Conservation (phyloP, 352 stramenopile genomes). For the Phytophthora tubulina region DNA sequence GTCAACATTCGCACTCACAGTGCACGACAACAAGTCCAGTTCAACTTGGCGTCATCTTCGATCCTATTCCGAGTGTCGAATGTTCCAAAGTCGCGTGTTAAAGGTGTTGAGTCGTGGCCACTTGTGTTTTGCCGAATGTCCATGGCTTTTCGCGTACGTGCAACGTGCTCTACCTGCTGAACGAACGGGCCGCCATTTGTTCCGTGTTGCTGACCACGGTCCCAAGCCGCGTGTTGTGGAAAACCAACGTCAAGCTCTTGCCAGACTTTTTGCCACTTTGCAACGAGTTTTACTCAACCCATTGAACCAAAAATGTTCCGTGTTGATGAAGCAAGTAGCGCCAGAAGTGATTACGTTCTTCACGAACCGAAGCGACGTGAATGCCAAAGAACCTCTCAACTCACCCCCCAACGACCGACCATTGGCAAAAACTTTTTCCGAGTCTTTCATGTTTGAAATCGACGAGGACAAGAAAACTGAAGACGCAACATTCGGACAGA, state of each 20-base stretch:
- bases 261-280: conserved; percentile 49
- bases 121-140: conserved; percentile 58
- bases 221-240: conserved; percentile 39
- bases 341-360: conserved; percentile 48
- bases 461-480: conserved; percentile 13
- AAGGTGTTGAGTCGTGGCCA: conserved; percentile 45
- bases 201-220: conserved; percentile 31
- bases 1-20: conserved; percentile 43
- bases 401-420: conserved; percentile 33
- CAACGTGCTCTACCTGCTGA: conserved; percentile 43
- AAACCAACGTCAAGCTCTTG: conserved; percentile 43
- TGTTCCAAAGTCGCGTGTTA: conserved; percentile 49
- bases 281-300: conserved; percentile 51
- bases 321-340: conserved; percentile 44
- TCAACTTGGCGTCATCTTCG: conserved; percentile 50
- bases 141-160: conserved; percentile 54
- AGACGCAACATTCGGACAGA: conserved; percentile 22
- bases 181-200: conserved; percentile 31
- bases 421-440: conserved; percentile 47
- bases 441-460: conserved; percentile 39
- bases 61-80: conserved; percentile 50
- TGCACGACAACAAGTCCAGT: conserved; percentile 50
- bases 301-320: conserved; percentile 49
- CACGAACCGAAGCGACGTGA: conserved; percentile 37
- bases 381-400: conserved; percentile 22